Conservation (phyloP, 2,329 filamentous ascomycete genomes). For the Penicillium janthinellum region DNA sequence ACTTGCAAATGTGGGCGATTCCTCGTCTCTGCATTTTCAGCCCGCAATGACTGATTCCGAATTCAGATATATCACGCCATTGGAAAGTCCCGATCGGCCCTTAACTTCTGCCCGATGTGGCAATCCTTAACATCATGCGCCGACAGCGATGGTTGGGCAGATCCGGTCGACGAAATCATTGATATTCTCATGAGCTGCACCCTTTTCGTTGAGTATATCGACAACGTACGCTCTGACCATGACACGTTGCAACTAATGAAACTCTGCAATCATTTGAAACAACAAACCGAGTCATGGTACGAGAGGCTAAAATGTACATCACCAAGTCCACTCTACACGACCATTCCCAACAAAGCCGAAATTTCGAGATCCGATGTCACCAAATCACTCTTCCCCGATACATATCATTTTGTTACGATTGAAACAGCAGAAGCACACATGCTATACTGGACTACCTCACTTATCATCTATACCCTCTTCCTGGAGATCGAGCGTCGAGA, state of each 20-base stretch:
- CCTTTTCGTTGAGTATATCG: conserved; percentile 10
- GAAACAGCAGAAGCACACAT: conserved; percentile 19
- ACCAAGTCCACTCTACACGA: conserved; percentile 6
- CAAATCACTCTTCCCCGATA: conserved; percentile 6
- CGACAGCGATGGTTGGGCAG: neutral
- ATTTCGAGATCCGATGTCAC: neutral
- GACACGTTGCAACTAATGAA: conserved; percentile 6
- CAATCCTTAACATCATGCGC: conserved; percentile 7
- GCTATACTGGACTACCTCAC: conserved; percentile 17
- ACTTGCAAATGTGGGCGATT: conserved; percentile 13
- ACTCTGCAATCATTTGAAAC: conserved; percentile 2
- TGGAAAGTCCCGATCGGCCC: conserved; percentile 16
- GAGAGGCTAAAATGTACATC: conserved; percentile 1
- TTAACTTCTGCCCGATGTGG: conserved; percentile 17
- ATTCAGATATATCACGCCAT: conserved; percentile 20
- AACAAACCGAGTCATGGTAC: conserved; percentile 12
- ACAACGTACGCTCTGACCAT: neutral
- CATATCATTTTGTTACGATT: conserved; percentile 10
- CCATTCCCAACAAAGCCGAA: neutral
- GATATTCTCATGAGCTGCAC: conserved; percentile 20
- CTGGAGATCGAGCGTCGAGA: conserved; percentile 9
- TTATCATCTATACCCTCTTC: conserved; percentile 15
- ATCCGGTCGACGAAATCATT: conserved; percentile 16
- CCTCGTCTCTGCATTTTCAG: neutral
- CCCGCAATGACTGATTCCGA: neutral